A percentile compares a stretch with the other conserved stretches of the same genome.
Evolutionary conservation across 371 early-diverging fungal species (phyloP).

Genomic region (Mucor piriformis): DNA sequence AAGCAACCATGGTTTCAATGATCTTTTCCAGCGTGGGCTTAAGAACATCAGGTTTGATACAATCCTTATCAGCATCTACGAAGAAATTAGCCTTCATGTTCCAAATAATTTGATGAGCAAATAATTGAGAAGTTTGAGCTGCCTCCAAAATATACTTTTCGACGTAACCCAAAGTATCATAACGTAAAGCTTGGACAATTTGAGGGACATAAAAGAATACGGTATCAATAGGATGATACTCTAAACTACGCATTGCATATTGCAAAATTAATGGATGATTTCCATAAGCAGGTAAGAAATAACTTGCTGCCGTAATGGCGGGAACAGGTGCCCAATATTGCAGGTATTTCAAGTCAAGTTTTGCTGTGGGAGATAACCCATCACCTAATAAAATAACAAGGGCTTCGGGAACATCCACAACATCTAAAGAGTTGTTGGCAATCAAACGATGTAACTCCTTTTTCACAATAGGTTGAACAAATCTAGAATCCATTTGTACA

Average conservation of each 20-base stretch:
- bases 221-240: conserved; percentile 87
- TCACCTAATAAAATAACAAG: conserved; percentile 70
- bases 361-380: conserved; percentile 35
- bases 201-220: conserved; percentile 99
- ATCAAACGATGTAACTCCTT: conserved; percentile 71
- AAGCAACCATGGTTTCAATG: conserved; percentile 73
- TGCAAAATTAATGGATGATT: conserved; percentile 89
- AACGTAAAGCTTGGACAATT: conserved; percentile 96
- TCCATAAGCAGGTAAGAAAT: conserved; percentile 68
- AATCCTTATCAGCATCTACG: conserved; percentile 86
- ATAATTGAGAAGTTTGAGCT: conserved; percentile 89
- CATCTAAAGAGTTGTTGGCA: conserved; percentile 67
- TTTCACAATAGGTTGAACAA: conserved; percentile 66
- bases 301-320: conserved; percentile 89
- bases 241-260: conserved; percentile 90
- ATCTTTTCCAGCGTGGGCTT: conserved; percentile 90
- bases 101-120: conserved; percentile 99
- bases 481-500: conserved; percentile 75
- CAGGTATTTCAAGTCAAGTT: conserved; percentile 63
- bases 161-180: conserved; percentile 87
- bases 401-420: conserved; percentile 76
- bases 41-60: conserved; percentile 72
- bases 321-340: conserved; percentile 92
- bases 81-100: conserved; percentile 98
- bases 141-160: conserved; percentile 93